Conservation (phyloP, 176 grass and related monocot species). For the Zea mays region DNA sequence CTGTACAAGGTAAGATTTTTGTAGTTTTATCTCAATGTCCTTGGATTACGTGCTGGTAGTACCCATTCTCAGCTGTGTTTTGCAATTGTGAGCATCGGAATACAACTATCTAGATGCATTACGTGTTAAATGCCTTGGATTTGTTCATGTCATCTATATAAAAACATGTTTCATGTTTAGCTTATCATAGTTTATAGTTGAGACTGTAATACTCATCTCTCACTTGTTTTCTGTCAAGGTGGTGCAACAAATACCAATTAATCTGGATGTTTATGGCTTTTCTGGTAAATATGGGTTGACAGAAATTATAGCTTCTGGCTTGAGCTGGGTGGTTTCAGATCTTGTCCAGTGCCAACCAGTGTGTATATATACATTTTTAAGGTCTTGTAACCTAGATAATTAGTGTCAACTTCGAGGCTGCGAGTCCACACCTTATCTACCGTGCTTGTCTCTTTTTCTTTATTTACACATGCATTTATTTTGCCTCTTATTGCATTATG, state of each 20-base stretch:
- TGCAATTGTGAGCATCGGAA: background rate
- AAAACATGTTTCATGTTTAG: background rate
- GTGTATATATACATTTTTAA: constrained; percentile 10
- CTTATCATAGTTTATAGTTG: background rate
- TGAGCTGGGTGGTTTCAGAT: background rate
- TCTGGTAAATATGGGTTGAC: background rate
- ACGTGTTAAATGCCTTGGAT: background rate
- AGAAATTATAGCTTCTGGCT: background rate
- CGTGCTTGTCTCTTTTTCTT: background rate
- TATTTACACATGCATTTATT: background rate
- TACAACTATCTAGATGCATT: background rate
- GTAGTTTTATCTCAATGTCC: background rate
- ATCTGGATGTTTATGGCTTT: background rate
- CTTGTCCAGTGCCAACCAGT: background rate
- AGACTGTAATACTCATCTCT: background rate
- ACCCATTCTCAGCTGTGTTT: background rate
- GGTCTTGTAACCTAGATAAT: background rate
- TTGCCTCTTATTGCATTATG: constrained; percentile 15
- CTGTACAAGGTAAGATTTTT: constrained; percentile 81
- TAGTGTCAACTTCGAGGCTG: background rate
- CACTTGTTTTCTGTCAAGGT: background rate
- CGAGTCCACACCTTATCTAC: background rate
- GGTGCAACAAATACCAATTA: background rate
- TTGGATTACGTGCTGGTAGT: background rate
- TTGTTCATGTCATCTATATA: background rate